Evolutionary conservation across 257 asterid species (phyloP).

Genomic region (Nicotiana sylvestris): DNA sequence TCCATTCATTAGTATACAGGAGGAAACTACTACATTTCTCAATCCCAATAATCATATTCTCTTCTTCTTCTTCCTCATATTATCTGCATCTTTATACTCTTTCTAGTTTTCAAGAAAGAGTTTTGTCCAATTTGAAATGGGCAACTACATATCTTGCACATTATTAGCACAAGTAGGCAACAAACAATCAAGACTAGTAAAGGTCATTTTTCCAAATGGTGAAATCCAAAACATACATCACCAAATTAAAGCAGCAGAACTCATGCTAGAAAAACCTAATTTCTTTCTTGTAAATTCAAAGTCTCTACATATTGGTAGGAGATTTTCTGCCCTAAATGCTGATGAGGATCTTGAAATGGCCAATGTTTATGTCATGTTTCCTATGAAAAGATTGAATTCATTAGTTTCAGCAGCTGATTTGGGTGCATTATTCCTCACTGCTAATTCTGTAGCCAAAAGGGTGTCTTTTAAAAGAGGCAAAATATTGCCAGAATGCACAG

Average conservation of each 20-base stretch:
- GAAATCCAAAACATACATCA: slow-evolving; percentile 36
- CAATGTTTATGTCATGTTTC: slow-evolving; percentile 19
- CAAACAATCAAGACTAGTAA: slow-evolving; percentile 20
- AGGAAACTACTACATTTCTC: not conserved
- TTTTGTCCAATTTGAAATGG: not conserved
- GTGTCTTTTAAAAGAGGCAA: slow-evolving; percentile 6
- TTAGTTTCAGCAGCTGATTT: slow-evolving; percentile 19
- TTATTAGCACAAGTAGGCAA: not conserved
- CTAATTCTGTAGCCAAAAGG: slow-evolving; percentile 4
- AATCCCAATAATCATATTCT: not conserved
- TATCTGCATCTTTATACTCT: not conserved
- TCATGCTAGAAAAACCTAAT: slow-evolving; percentile 38
- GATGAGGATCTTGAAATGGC: slow-evolving; percentile 24
- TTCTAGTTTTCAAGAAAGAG: not conserved
- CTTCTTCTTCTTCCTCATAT: not conserved
- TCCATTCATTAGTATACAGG: not conserved
- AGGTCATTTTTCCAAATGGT: slow-evolving; percentile 56
- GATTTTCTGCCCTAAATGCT: slow-evolving; percentile 18
- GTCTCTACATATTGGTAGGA: slow-evolving; percentile 11
- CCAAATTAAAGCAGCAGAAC: slow-evolving; percentile 48
- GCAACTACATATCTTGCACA: slow-evolving; percentile 14
- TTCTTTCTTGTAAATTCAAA: slow-evolving; percentile 7
- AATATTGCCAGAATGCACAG: slow-evolving; percentile 22
- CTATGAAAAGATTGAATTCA: slow-evolving; percentile 19
- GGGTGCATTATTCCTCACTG: slow-evolving; percentile 11